Base-by-base conservation (phyloP, 768 basidiomycete species). In the Butyriboletus loyo region DNA sequence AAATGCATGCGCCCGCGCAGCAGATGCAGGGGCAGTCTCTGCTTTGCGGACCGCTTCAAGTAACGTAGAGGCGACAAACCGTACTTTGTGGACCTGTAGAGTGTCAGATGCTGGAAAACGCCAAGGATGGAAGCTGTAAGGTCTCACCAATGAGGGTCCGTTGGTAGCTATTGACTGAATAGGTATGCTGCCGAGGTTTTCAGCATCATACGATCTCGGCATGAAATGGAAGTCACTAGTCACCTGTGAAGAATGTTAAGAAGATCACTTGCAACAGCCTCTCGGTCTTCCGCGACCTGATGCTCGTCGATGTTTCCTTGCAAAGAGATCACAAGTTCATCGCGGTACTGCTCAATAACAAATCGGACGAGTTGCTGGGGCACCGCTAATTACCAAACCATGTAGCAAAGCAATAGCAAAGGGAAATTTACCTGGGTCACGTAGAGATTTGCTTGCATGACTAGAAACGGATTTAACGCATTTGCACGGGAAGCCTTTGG, bases 91-190 rank as follows among this genome's bases (percentile, higher is more conserved):
- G 15, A 95, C 90, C 85, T 87, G 56, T 31, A 72, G 56, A 28
- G 19, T 36, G 21, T 60, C 40, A 52, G 30, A 21, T 15, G 14
- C 21, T 24, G 19, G 24, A 30, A 44, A 14, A 14, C 21, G 14
- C 10, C 7, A 21, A n/a, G n/a, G n/a, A n/a, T n/a, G n/a, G n/a
- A n/a, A 49, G 35, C 7, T 21, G 4, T n/a, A 31, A 45, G 9
- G 40, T 49, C 75, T 64, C 52, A 79, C 88, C 75, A 91, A 72
- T 50, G 87, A 89, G 6, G 89, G 89, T 5, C 89, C 89, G 63
- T 89, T 93, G 44, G 86, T 89, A 31, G 92, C 92, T 61, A 95
- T 93, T 30, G 90, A 91, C 68, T 93, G 91, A 49, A 95, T 93
- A 17, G 93, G 93, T 59, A 95, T 94, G 63, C 88, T 92, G 58